These are phyloP conservation scores for Penicillium pulvis DNA, from an alignment of 495 filamentous ascomycete species.

Conservation along the genomic window DNA sequence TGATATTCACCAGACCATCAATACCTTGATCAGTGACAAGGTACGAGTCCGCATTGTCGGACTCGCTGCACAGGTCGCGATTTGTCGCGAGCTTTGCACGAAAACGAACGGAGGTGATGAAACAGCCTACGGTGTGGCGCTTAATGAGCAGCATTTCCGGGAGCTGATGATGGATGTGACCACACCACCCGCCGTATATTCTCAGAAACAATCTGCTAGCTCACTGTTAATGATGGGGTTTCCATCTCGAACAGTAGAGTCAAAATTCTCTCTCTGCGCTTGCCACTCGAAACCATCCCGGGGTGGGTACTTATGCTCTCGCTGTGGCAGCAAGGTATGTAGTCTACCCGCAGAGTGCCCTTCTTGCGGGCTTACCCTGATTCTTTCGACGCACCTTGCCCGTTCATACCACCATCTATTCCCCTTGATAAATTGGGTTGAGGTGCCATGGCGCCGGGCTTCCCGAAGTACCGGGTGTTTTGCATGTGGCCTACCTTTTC, in stretches of 20 bases:
- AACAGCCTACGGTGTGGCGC: conserved; percentile 75
- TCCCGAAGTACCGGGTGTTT: conserved; percentile 45
- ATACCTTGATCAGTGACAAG: conserved; percentile 69
- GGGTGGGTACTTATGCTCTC: conserved; percentile 90
- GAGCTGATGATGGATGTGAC: conserved; percentile 88
- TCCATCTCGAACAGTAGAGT: conserved; percentile 83
- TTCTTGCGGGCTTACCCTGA: conserved; percentile 86
- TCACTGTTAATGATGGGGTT: conserved; percentile 98
- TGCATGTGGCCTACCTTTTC: conserved; percentile 56
- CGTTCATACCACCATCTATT: conserved; percentile 96
- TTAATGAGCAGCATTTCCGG: conserved; percentile 86
- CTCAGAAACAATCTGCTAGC: conserved; percentile 65
- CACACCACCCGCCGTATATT: conserved; percentile 80
- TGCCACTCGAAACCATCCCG: conserved; percentile 83
- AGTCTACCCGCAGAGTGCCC: conserved; percentile 89
- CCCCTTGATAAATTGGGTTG: conserved; percentile 85
- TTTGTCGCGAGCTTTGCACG: conserved; percentile 85
- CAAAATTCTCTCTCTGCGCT: conserved; percentile 76
- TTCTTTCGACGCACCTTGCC: conserved; percentile 93
- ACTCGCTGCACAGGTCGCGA: conserved; percentile 85
- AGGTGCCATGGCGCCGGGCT: conserved; percentile 81
- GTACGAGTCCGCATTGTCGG: conserved; percentile 89
- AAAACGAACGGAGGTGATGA: conserved; percentile 82
- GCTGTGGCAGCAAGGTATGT: conserved; percentile 89
- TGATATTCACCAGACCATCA: conserved; percentile 91